Base-by-base conservation (phyloP, 2,329 filamentous ascomycete genomes). In the Ambrosiella beaveri region DNA sequence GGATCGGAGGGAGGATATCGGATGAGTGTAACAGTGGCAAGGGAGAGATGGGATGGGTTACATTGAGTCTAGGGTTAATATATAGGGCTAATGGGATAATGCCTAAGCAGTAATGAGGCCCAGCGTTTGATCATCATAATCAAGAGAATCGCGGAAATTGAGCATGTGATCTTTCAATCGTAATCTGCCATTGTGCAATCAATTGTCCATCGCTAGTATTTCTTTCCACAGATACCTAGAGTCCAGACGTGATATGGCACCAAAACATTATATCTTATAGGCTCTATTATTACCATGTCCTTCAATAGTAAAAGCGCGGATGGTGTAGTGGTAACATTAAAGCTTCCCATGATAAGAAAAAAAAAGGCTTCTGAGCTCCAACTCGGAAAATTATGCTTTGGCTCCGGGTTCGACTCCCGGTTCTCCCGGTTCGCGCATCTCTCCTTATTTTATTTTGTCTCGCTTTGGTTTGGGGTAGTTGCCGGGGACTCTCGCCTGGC, bases 251-350 rank as follows among this genome's bases (percentile, higher is more conserved):
- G 27, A 27, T 27, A 4, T n/a, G 11, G 8, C 11, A 41, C 40
- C 40, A 41, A 5, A 12, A n/a, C 4, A 49, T 9, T 49, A 9
- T 15, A 12, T 3, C 1, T 49, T 49, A 49, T 49, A 49, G 15
- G 1, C 45, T 9, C 2, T 19, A 49, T n/a, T 15, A n/a, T n/a
- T 19, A 49, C 12, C 45, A 15, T 9, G 2, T 4, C 45, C 11
- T 15, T 7, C 45, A 49, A 19, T 3, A 49, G 2, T 3, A 9
- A 12, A 54, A 13, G 58, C 58, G 58, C 58, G 47, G 54, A 61
- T 62, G 60, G 58, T 62, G 60, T 62, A 62, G 57, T 55, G 58
- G 60, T 62, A 62, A 62, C 60, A 62, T 62, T 57, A 58, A 45
- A 62, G 58, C 60, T 62, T 62, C 60, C 60, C 60, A 57, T 49